Evolutionary conservation across 2,329 filamentous ascomycete genomes (phyloP), one percentile per base, ranked within the genome.

Genomic region (Knoxdaviesia capensis): DNA sequence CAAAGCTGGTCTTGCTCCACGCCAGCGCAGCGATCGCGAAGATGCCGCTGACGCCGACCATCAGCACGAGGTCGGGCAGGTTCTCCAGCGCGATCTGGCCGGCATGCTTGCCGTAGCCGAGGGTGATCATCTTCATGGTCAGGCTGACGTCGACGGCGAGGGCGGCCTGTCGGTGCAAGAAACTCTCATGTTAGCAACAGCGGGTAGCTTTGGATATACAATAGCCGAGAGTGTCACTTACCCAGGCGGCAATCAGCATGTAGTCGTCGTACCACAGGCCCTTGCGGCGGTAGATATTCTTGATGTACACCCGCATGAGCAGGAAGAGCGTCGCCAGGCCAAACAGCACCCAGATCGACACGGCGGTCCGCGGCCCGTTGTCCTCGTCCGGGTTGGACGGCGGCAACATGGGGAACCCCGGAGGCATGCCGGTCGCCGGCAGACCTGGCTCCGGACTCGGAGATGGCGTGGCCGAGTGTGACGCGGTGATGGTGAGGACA

Each of bases 231-330:
- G 20, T 20, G 20, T 3, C 3, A 20, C 20, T 20, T 20, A 20
- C 20, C 47, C 56, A 58, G 7, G 56, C 49, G 7, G 47, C 44
- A n/a, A 59, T 51, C 39, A 60, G 47, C 10, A 56, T 39, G 45
- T 57, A 53, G 46, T 60, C 58, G 43, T 60, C 58, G 52, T 56
- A 58, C 54, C 56, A 60, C 30, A 60, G 34, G 38, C 56, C 57
- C 20, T 20, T 20, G 34, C 53, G 51, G 1, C 52, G 53, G 8
- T 56, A 52, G 49, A 53, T 54, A 31, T 53, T 39, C 40, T 60
- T 60, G 51, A 57, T 60, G 50, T 60, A 60, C 31, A 59, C 41
- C 5, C 58, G 51, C 11, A 60, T 42, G 7, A 48, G 46, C 5
- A 60, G 43, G 37, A 48, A 48, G 4, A 38, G 9, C 1, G 43